These are phyloP conservation scores for Aspergillus viridinutans DNA, from an alignment of 2,329 filamentous ascomycete genomes.

Conservation along the genomic window DNA sequence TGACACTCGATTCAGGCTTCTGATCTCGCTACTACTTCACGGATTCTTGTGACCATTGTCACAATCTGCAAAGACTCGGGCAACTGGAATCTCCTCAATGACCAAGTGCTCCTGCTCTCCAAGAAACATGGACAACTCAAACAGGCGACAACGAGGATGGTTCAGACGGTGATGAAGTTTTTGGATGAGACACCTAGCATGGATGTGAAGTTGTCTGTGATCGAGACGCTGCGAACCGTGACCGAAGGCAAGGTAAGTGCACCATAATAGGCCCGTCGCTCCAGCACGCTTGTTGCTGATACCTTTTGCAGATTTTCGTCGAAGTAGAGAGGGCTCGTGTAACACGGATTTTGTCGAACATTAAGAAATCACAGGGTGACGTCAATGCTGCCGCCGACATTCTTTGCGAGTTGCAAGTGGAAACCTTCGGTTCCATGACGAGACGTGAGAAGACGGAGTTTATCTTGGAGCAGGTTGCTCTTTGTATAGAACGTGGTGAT, in stretches of 20 bases:
- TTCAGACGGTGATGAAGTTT: slow-evolving; percentile 91
- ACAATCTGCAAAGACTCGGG: slow-evolving; percentile 89
- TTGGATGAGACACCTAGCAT: slow-evolving; percentile 78
- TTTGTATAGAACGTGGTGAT: slow-evolving; percentile 93
- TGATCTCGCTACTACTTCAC: slow-evolving; percentile 90
- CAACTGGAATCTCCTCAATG: slow-evolving; percentile 93
- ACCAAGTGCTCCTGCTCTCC: slow-evolving; percentile 90
- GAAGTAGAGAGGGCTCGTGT: slow-evolving; percentile 96
- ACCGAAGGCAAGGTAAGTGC: slow-evolving; percentile 82
- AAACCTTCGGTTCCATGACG: slow-evolving; percentile 98
- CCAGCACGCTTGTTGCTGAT: slow-evolving; percentile 7
- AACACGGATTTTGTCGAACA: slow-evolving; percentile 90
- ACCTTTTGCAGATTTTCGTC: slow-evolving; percentile 72
- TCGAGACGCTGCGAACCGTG: slow-evolving; percentile 91
- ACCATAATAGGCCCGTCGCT: not conserved
- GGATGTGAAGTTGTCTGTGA: slow-evolving; percentile 86
- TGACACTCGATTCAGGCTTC: slow-evolving; percentile 61
- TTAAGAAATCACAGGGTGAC: slow-evolving; percentile 95
- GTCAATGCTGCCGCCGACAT: slow-evolving; percentile 86
- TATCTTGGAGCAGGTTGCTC: slow-evolving; percentile 86
- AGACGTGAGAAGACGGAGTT: slow-evolving; percentile 98
- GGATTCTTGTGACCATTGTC: slow-evolving; percentile 80
- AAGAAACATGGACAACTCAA: slow-evolving; percentile 99
- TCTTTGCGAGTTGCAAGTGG: slow-evolving; percentile 94
- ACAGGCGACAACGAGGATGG: slow-evolving; percentile 98